These are phyloP conservation scores for Pyrenophora tritici-repentis DNA, from an alignment of 2,329 filamentous ascomycete species.

Conservation along the genomic window DNA sequence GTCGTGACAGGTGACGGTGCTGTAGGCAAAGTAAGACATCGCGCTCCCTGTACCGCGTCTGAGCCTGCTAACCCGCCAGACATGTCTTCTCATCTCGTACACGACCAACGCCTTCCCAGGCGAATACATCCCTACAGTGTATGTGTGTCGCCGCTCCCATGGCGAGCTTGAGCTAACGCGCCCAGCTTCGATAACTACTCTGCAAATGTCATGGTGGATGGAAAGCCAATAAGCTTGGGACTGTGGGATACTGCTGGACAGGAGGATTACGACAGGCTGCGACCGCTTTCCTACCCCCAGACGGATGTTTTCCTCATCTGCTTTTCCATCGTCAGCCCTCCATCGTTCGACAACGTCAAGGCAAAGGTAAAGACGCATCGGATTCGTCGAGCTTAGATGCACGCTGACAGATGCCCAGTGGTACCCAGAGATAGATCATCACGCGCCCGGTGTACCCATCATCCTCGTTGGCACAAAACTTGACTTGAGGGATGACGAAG, in stretches of 20 bases:
- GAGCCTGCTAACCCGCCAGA: constrained; percentile 61
- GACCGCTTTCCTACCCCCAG: constrained; percentile 95
- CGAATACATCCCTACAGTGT: constrained; percentile 99
- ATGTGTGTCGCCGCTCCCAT: constrained; percentile 45
- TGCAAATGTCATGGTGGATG: constrained; percentile 98
- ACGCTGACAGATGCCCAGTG: constrained; percentile 62
- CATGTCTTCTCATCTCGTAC: constrained; percentile 98
- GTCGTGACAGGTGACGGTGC: constrained; percentile 99
- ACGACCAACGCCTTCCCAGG: constrained; percentile 99
- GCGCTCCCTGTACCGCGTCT: constrained; percentile 20
- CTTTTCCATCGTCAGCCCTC: constrained; percentile 96
- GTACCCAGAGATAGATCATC: constrained; percentile 97
- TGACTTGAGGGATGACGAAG: constrained; percentile 87
- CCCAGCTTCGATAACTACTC: constrained; percentile 97
- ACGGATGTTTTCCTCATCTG: constrained; percentile 98
- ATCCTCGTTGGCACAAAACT: constrained; percentile 97
- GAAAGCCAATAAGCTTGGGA: constrained; percentile 94
- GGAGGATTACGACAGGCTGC: constrained; percentile 95
- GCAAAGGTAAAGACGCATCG: constrained; percentile 72
- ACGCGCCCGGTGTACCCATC: constrained; percentile 92
- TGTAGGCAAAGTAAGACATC: constrained; percentile 82
- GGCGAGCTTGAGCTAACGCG: constrained; percentile 28
- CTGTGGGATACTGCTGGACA: constrained; percentile 99
- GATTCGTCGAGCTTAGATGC: neutral
- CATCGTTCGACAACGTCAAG: constrained; percentile 98